A percentile compares a stretch with the other conserved stretches of the same genome.
phyloP scores from a whole-genome alignment of 2,329 filamentous ascomycete species.

The Aspergillus latus region DNA sequence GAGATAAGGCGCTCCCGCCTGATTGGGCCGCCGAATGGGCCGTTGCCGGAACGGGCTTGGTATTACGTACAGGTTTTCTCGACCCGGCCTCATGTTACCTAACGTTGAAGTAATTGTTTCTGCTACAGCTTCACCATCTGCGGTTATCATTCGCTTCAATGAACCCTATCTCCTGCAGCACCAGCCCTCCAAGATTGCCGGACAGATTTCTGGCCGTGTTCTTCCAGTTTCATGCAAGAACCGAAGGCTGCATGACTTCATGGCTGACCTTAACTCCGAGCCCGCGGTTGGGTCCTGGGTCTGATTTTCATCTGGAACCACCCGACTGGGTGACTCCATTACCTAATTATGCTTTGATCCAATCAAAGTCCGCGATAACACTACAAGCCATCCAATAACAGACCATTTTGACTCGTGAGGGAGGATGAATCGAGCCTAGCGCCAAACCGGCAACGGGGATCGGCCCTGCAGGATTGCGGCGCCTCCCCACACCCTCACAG shows the following conservation, averaged over 20 bases:
- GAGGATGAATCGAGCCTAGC: constrained; percentile 22
- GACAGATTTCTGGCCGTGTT: no score
- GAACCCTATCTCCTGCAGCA: neutral
- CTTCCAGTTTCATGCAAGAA: no score
- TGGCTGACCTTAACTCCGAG: neutral
- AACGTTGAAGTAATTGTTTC: constrained; percentile 11
- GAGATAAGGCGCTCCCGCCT: constrained; percentile 31
- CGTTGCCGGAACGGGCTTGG: constrained; percentile 21
- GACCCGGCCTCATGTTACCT: constrained; percentile 9
- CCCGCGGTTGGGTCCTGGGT: neutral
- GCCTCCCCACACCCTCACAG: constrained; percentile 21
- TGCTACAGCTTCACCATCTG: neutral
- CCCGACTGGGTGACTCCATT: constrained; percentile 3
- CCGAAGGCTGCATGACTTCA: neutral
- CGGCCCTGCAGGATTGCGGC: constrained; percentile 26
- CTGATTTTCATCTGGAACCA: constrained; percentile 1
- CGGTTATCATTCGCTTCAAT: neutral
- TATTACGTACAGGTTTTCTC: constrained; percentile 36
- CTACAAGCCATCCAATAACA: constrained; percentile 25
- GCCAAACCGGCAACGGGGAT: constrained; percentile 29
- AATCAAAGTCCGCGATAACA: constrained; percentile 31
- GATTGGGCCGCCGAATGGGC: constrained; percentile 30
- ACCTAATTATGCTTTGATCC: constrained; percentile 14
- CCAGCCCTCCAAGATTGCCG: no score
- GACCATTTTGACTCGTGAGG: neutral